phyloP scores from a whole-genome alignment of 2,329 filamentous ascomycete genomes.

The Aspergillus nomiae region DNA sequence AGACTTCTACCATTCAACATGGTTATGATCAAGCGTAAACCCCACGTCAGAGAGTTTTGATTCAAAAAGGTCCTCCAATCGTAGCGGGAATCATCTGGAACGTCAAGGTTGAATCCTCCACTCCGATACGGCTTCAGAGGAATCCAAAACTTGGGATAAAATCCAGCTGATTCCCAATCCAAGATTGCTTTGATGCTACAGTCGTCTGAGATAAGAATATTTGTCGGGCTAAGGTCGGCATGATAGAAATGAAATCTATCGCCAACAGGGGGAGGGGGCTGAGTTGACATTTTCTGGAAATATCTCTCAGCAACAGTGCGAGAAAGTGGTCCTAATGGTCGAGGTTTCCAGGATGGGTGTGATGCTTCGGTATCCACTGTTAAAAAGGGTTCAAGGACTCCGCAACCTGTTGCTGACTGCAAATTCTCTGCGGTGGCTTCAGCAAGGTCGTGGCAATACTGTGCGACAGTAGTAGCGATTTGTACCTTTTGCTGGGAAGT shows the following conservation, averaged over 20 bases:
- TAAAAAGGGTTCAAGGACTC: slow-evolving; percentile 10
- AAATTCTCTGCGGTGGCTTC: background rate
- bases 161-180: slow-evolving; percentile 16
- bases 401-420: slow-evolving; percentile 3
- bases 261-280: background rate
- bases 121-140: slow-evolving; percentile 9
- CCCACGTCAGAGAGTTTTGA: background rate
- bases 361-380: background rate
- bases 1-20: background rate
- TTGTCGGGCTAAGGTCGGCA: slow-evolving; percentile 10
- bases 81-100: background rate
- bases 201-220: slow-evolving; percentile 12
- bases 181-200: slow-evolving; percentile 7
- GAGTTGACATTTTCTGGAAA: slow-evolving; percentile 5
- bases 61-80: background rate
- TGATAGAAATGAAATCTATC: slow-evolving; percentile 8
- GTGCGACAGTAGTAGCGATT: slow-evolving; percentile 4
- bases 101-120: slow-evolving; percentile 1
- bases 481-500: background rate
- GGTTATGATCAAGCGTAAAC: background rate
- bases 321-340: slow-evolving; percentile 2
- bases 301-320: background rate
- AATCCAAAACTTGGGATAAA: slow-evolving; percentile 13
- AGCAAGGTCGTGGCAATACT: slow-evolving; percentile 6
- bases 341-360: slow-evolving; percentile 5